Conservation (phyloP, 1,284 basidiomycete genomes). For the Pyrrhoderma lamaoense region DNA sequence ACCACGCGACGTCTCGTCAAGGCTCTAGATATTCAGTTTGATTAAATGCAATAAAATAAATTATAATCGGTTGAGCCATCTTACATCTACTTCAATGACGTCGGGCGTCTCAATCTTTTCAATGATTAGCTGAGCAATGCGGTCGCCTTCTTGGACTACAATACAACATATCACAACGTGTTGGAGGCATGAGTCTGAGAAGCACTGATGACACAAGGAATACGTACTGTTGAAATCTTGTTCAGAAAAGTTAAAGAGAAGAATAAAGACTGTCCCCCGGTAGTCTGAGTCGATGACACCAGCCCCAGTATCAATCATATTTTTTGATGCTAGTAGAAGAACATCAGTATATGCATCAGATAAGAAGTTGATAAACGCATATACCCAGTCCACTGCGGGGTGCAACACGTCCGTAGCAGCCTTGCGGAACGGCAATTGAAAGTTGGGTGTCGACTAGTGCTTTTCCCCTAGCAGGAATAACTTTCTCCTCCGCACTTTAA, state of each 20-base stretch:
- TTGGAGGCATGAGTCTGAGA: not conserved
- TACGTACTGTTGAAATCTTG: slow-evolving; percentile 69
- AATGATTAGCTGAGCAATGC: slow-evolving; percentile 90
- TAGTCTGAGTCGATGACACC: slow-evolving; percentile 97
- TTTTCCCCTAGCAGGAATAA: slow-evolving; percentile 80
- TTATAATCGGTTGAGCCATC: too few relatives aligned
- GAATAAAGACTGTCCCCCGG: slow-evolving; percentile 86
- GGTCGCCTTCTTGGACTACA: slow-evolving; percentile 83
- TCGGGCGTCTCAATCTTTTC: slow-evolving; percentile 87
- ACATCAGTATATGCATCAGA: not conserved
- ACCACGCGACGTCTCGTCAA: slow-evolving; percentile 81
- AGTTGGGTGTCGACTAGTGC: slow-evolving; percentile 87
- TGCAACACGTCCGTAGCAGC: slow-evolving; percentile 94
- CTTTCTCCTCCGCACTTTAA: slow-evolving; percentile 66
- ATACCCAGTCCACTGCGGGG: slow-evolving; percentile 89
- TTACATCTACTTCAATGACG: slow-evolving; percentile 77
- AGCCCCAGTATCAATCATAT: slow-evolving; percentile 95
- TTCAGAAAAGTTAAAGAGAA: slow-evolving; percentile 91
- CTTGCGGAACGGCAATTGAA: slow-evolving; percentile 85
- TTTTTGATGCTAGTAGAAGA: slow-evolving; percentile 71
- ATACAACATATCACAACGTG: not conserved
- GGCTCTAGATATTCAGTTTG: slow-evolving; percentile 54
- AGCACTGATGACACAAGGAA: not conserved
- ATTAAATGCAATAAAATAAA: too few relatives aligned
- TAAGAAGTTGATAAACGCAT: slow-evolving; percentile 22